These are phyloP conservation scores for Fusarium mundagurra DNA, from an alignment of 2,329 filamentous ascomycete genomes.

Conservation along the genomic window DNA sequence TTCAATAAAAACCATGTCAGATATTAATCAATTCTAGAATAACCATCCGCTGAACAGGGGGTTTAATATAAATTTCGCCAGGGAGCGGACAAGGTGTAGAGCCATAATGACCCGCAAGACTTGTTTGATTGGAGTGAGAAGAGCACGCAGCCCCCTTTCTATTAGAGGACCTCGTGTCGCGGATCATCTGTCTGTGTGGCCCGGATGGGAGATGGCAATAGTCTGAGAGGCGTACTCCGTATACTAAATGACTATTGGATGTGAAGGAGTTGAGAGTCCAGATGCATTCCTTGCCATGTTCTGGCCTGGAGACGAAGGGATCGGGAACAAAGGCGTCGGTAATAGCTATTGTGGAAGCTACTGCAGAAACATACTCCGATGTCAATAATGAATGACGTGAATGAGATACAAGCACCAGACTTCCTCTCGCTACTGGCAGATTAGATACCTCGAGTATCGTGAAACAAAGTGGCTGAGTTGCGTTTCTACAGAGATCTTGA, in stretches of 20 bases:
- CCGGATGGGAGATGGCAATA: slow-evolving; percentile 5
- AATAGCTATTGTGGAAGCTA: neutral
- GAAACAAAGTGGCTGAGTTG: neutral
- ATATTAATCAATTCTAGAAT: slow-evolving; percentile 19
- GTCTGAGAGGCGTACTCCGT: slow-evolving; percentile 14
- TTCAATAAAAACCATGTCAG: neutral
- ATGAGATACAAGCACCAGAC: neutral
- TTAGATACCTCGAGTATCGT: neutral
- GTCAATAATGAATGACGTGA: neutral
- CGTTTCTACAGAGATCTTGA: slow-evolving; percentile 24
- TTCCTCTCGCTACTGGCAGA: neutral
- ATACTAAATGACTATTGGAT: neutral
- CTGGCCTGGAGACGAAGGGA: neutral
- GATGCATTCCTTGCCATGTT: neutral
- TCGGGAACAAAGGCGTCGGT: neutral
- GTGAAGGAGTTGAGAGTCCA: neutral
- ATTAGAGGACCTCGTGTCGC: slow-evolving; percentile 38
- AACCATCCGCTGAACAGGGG: slow-evolving; percentile 12
- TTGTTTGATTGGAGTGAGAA: slow-evolving; percentile 29
- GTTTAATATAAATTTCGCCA: slow-evolving; percentile 41
- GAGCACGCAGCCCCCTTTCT: slow-evolving; percentile 33
- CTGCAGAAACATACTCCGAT: neutral
- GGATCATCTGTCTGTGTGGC: slow-evolving; percentile 37
- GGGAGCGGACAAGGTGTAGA: slow-evolving; percentile 40
- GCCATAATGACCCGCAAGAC: slow-evolving; percentile 38